These are phyloP conservation scores for Pelargonium fulgidum DNA, from an alignment of 441 rosid genomes.

Conservation along the genomic window DNA sequence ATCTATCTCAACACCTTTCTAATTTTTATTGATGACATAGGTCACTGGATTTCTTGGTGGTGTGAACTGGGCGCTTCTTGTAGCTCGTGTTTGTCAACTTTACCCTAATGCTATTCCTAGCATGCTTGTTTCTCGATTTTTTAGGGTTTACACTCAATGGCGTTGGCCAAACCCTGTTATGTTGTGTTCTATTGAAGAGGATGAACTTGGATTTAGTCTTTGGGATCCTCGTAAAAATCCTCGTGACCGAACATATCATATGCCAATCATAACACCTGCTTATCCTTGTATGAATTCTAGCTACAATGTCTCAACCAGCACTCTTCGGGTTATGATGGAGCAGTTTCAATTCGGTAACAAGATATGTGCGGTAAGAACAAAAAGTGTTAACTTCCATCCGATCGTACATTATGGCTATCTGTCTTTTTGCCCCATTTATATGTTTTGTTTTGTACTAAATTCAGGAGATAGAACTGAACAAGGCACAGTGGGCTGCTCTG, in stretches of 20 bases:
- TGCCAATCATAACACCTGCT: slow-evolving; percentile 74
- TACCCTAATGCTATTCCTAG: slow-evolving; percentile 91
- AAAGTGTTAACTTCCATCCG: not conserved
- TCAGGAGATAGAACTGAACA: slow-evolving; percentile 56
- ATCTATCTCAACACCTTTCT: not conserved
- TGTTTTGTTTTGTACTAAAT: slow-evolving; percentile 14
- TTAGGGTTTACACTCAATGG: slow-evolving; percentile 88
- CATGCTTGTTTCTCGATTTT: slow-evolving; percentile 82
- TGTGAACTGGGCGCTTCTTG: slow-evolving; percentile 73
- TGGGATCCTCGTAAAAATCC: slow-evolving; percentile 71
- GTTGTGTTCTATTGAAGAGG: slow-evolving; percentile 84
- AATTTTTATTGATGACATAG: slow-evolving; percentile 23
- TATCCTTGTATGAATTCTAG: slow-evolving; percentile 82
- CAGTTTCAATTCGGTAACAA: slow-evolving; percentile 56
- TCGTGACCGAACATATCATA: slow-evolving; percentile 51
- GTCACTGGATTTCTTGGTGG: slow-evolving; percentile 80
- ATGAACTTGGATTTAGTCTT: slow-evolving; percentile 68
- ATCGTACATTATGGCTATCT: not conserved
- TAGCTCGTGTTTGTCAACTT: slow-evolving; percentile 78
- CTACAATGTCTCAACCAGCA: slow-evolving; percentile 64
- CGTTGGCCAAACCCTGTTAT: slow-evolving; percentile 98
- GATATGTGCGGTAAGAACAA: slow-evolving; percentile 43
- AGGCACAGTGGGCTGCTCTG: slow-evolving; percentile 47
- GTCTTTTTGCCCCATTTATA: not conserved
- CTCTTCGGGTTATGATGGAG: slow-evolving; percentile 58